Base-by-base conservation (phyloP, 306 rosid species). In the Lathyrus tuberosus region DNA sequence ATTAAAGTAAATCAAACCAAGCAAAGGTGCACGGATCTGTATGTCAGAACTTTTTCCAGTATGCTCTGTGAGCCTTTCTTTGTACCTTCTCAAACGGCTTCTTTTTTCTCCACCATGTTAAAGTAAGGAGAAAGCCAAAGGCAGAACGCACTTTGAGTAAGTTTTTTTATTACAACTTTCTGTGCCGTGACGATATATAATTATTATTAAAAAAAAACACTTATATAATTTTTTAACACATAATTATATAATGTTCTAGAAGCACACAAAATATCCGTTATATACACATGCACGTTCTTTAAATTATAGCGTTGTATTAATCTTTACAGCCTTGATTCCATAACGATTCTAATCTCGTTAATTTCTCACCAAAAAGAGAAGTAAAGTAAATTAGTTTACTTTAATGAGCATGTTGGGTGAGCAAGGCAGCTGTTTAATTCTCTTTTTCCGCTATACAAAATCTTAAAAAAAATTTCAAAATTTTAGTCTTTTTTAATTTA, bases 81-180 rank as follows among this genome's bases (percentile, higher is more conserved):
- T 56, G 38, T 28, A 56, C 38, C 62, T 56, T 56, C 62, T 12
- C 62, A 56, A 56, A 56, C 62, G 62, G 62, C 62, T 56, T 35
- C 10, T 35, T 7, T 35, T 35, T 16, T 22, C 22, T 12, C 40
- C 40, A 35, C 40, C 10, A 35, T 35, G 10, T 35, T 35, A 35
- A 35, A 35, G 40, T 35, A 35, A 35, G 2, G 10, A 35, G 1
- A 35, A 35, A 35, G 40, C 40, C 10, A 5, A 35, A 35, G 7
- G 40, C 40, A 7, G 10, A 35, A 35, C 40, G 40, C 10, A 35
- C 40, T 35, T 35, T 35, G 40, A 35, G 40, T 35, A 35, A 35
- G 10, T 35, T 7, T 6, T 7, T 35, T 8, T 6, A 35, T 7
- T 35, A 35, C 1, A 35, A 1, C 52, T 46, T 44, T 44, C 7